A percentile compares a stretch with the other conserved stretches of the same genome.
These are phyloP conservation scores for Fusarium xyrophilum DNA, from an alignment of 2,329 filamentous ascomycete species.

Conservation along the genomic window DNA sequence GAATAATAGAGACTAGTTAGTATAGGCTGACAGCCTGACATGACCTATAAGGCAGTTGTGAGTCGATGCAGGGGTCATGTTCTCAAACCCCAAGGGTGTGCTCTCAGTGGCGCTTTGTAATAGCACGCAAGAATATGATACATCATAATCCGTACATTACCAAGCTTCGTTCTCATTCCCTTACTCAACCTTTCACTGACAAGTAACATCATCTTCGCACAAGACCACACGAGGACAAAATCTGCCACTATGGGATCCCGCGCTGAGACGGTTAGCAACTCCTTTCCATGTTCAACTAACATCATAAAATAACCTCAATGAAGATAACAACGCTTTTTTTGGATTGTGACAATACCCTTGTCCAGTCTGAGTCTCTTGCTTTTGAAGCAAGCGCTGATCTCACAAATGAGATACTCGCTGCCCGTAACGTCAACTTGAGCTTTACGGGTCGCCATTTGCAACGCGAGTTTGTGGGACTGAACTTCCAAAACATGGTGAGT, in stretches of 20 bases:
- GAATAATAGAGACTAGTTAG: neutral
- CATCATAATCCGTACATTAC: neutral
- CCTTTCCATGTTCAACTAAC: accelerated
- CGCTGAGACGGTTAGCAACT: neutral
- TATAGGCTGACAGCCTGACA: neutral
- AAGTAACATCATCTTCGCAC: neutral
- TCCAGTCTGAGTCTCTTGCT: neutral
- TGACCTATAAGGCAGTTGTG: neutral
- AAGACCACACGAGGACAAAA: neutral
- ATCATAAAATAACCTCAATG: neutral
- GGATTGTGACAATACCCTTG: neutral
- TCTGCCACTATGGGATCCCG: neutral
- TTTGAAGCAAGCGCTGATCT: neutral
- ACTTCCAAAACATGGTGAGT: neutral
- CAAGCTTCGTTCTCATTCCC: neutral
- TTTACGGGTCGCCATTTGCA: neutral
- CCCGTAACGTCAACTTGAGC: neutral
- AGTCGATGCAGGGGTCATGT: neutral
- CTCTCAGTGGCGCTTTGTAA: neutral
- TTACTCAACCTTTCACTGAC: accelerated
- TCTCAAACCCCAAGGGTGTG: neutral
- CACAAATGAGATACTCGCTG: neutral
- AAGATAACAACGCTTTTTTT: neutral
- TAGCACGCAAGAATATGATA: neutral
- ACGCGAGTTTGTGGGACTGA: neutral